phyloP scores from a whole-genome alignment of 2,329 filamentous ascomycete genomes.

The Colletotrichum tropicicola region DNA sequence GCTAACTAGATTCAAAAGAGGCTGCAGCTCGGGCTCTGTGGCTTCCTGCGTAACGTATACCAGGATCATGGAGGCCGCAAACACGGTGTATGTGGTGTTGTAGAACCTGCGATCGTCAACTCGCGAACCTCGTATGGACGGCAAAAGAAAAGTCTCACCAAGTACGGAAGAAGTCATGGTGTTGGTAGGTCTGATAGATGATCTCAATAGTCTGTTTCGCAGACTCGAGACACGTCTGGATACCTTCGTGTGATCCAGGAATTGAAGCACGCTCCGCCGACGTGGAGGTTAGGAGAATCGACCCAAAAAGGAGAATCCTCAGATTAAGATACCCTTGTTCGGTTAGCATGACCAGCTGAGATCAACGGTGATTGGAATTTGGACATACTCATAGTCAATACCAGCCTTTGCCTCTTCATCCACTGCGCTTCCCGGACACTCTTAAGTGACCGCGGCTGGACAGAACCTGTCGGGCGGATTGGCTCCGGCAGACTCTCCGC shows the following conservation, averaged over 20 bases:
- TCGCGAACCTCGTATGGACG: too few relatives aligned
- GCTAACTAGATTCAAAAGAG: constrained; percentile 31
- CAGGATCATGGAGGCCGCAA: constrained; percentile 39
- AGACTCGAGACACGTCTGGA: constrained; percentile 36
- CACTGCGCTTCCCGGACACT: constrained; percentile 35
- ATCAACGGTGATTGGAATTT: neutral
- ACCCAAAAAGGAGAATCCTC: constrained; percentile 38
- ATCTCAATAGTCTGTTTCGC: constrained; percentile 39
- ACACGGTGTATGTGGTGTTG: constrained; percentile 40
- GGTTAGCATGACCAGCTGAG: neutral
- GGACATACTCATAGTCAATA: constrained; percentile 35
- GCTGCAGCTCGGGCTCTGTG: constrained; percentile 28
- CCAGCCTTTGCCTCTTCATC: constrained; percentile 38
- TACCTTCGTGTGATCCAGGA: constrained; percentile 30
- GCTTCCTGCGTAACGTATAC: constrained; percentile 37
- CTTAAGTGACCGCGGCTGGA: constrained; percentile 24
- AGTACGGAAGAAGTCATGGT: constrained; percentile 40
- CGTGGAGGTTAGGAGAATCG: constrained; percentile 34
- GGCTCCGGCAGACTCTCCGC: constrained; percentile 32
- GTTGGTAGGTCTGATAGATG: constrained; percentile 38
- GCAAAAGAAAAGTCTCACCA: constrained; percentile 32
- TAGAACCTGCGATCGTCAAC: constrained; percentile 37
- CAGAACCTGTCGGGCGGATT: constrained; percentile 32
- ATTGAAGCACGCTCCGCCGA: constrained; percentile 31
- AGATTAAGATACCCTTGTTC: constrained; percentile 37